These are phyloP conservation scores for Ananas comosus DNA, from an alignment of 176 grass and related monocot species.

Conservation along the genomic window DNA sequence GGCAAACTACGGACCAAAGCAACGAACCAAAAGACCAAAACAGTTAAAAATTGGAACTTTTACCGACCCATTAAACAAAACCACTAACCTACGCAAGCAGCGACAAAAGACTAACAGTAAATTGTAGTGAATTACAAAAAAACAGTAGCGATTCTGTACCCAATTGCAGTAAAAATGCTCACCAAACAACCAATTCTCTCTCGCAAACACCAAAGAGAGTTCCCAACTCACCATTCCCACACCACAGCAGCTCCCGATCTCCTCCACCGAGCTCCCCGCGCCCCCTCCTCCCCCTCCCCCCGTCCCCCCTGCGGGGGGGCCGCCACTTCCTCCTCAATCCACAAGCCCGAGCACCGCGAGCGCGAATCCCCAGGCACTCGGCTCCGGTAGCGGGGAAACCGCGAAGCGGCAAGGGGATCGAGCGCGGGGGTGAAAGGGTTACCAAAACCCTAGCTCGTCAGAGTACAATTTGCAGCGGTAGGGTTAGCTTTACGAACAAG, in stretches of 20 bases:
- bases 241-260: constrained; percentile 16
- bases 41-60: not conserved
- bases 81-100: not conserved
- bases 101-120: constrained; percentile 8
- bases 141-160: constrained; percentile 12
- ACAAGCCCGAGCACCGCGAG: not conserved
- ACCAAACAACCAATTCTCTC: constrained; percentile 24
- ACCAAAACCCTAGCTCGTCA: too few relatives aligned
- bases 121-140: not conserved
- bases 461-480: not conserved
- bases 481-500: not conserved
- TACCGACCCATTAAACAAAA: not conserved
- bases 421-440: too few relatives aligned
- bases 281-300: not conserved
- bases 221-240: constrained; percentile 1
- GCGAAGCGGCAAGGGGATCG: not conserved
- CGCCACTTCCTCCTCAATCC: too few relatives aligned
- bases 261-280: constrained; percentile 14
- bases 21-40: not conserved
- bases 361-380: constrained; percentile 11
- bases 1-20: not conserved
- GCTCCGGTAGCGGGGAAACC: constrained; percentile 22
- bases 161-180: constrained; percentile 16
- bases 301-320: too few relatives aligned
- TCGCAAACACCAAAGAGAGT: constrained; percentile 9